Conservation (phyloP, 441 rosid genomes). For the Gossypium schwendimanii region DNA sequence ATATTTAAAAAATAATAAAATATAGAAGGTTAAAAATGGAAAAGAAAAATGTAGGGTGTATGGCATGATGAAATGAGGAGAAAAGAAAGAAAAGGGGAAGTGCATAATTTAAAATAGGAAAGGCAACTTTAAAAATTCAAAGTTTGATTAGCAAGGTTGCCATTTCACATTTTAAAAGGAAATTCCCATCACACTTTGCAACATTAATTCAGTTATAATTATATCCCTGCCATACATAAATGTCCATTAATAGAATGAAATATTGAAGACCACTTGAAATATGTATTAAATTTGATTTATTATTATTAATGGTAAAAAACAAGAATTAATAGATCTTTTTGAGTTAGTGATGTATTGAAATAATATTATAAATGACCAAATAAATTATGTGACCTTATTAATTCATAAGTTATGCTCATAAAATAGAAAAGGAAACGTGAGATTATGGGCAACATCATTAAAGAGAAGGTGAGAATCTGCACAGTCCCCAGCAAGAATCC, state of each 20-base stretch:
- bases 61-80: not conserved
- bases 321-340: no score
- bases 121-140: not conserved
- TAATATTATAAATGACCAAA: no score
- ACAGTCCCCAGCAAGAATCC: conserved; percentile 10
- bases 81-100: not conserved
- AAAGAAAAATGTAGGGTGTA: not conserved
- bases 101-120: not conserved
- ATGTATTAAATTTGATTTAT: no score
- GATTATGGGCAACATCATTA: conserved; percentile 9
- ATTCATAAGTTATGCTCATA: not conserved
- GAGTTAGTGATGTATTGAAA: no score
- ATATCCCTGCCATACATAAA: no score
- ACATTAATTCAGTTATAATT: no score
- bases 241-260: no score
- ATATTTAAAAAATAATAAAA: no score
- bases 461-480: not conserved
- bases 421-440: not conserved
- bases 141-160: not conserved
- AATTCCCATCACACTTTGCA: no score
- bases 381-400: no score
- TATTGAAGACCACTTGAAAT: no score
- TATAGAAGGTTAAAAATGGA: not conserved
- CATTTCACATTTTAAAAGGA: not conserved
- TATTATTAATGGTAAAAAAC: no score